phyloP scores from a whole-genome alignment of 1,139 yeast genomes.

The Candida tetrigidarum region DNA sequence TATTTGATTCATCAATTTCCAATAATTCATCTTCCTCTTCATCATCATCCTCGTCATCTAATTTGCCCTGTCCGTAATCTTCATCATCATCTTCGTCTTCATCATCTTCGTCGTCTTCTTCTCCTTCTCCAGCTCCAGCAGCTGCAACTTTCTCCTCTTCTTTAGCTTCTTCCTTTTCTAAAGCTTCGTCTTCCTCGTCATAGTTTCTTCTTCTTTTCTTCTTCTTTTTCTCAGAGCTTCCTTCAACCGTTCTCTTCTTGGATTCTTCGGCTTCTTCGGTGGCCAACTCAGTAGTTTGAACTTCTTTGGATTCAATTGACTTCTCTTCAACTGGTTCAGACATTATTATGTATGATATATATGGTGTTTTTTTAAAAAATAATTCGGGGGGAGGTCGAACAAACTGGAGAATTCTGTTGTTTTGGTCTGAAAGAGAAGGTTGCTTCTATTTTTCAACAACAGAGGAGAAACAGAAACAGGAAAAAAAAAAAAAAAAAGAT shows the following conservation, averaged over 20 bases:
- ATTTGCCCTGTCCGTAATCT: slow-evolving; percentile 46
- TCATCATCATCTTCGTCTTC: slow-evolving; percentile 63
- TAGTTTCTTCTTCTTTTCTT: slow-evolving; percentile 48
- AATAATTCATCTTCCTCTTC: slow-evolving; percentile 80
- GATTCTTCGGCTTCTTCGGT: slow-evolving; percentile 15
- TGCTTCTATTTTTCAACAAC: neutral
- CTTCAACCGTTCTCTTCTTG: slow-evolving; percentile 18
- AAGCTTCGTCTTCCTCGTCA: slow-evolving; percentile 44
- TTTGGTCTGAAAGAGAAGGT: neutral
- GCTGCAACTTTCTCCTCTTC: slow-evolving; percentile 43
- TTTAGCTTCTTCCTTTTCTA: slow-evolving; percentile 16
- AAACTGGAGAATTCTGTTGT: too few relatives aligned
- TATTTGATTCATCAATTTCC: slow-evolving; percentile 85
- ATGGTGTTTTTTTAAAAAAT: neutral
- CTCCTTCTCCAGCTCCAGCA: slow-evolving; percentile 59
- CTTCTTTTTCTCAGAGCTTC: slow-evolving; percentile 36
- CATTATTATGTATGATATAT: neutral
- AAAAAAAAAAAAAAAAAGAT: neutral
- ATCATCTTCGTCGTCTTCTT: slow-evolving; percentile 55
- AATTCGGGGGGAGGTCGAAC: too few relatives aligned
- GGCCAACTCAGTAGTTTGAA: slow-evolving; percentile 9
- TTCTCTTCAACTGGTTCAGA: slow-evolving; percentile 10
- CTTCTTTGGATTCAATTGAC: slow-evolving; percentile 12
- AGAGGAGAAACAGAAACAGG: too few relatives aligned
- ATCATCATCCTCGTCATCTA: slow-evolving; percentile 57